Base-by-base conservation (phyloP, 441 rosid genomes). In the Pelargonium australe region DNA sequence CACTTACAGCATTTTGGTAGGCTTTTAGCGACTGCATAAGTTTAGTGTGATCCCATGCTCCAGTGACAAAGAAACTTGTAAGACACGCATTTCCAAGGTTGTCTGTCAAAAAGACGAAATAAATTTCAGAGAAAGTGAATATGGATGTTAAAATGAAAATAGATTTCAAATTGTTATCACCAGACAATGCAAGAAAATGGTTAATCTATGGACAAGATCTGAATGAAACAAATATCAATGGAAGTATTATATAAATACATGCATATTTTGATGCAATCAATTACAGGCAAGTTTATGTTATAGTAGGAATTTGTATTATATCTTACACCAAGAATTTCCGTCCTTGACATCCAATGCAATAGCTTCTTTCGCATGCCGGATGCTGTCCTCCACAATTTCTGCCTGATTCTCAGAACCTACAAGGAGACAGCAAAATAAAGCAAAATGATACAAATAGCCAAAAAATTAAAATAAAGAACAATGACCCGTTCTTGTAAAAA, bases 251-350 rank as follows among this genome's bases (percentile, higher is more conserved):
- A 11, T 4, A 4, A 66, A 43, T 25, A 10, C 53, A 17, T 7
- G 9, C 61, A 47, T 25, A 37, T 13, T 31, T 25, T 63, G 43
- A 28, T 25, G 66, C 37, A 63, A 3, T 5, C 1, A 2, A 63
- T 16, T 19, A 41, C 13, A 44, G 10, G 43, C 58, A 64, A n/a
- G 37, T 11, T 31, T 23, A 40, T 14, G 20, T 37, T 31, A 11
- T 13, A 43, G n/a, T 13, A 2, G 19, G 5, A 58, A 16, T 8
- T 28, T 5, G 17, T 53, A 63, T 17, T 19, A 43, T 40, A 69
- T 71, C 90, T 81, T 85, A 89, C 95, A 86, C 95, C 95, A 89
- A 72, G 90, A 86, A 76, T 79, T 79, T 34, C 88, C 95, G 79
- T 89, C 91, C 83, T 84, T 89, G 78, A 89, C 91, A 77, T 89